Base-by-base conservation (phyloP, 2,329 filamentous ascomycete species). In the Colletotrichum australisinense region DNA sequence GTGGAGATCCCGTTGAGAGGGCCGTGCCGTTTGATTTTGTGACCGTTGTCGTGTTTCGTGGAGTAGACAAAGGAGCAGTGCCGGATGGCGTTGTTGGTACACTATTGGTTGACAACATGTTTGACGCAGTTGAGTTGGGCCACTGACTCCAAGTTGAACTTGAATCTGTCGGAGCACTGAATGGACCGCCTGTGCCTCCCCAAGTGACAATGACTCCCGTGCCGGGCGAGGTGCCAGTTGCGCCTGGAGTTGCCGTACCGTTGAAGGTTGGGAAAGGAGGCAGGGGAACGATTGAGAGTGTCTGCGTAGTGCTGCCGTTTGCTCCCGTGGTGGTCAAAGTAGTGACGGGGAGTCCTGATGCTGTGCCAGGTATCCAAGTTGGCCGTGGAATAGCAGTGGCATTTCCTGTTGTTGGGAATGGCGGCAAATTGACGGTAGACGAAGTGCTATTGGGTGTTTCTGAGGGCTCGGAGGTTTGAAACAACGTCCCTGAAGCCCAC, bases 351-450 rank as follows among this genome's bases (percentile, higher is more conserved):
- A 16, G 19, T n/a, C 58, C 55, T 8, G 70, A 46, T 0, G 42
- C 24, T 8, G 30, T 53, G 11, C 52, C 49, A 26, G 67, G 42
- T 22, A 60, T n/a, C 42, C 28, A 28, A 49, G 60, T 74, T 24
- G 68, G n/a, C 14, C 46, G n/a, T 2, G 68, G 57, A 35, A 58
- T 26, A 2, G 56, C 24, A 4, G 69, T 74, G 28, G 1, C 9
- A 6, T 72, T 67, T 9, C 63, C 57, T 30, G 58, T 58, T 26
- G 68, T 58, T 19, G 68, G 57, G 22, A 68, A 59, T 38, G 68
- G 55, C 1, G 59, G 62, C 6, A 53, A 12, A 19, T 5, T 19
- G 8, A 55, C 32, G 9, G 35, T 59, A 4, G 26, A 57, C 19
- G 22, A 12, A 26, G 19, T 8, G 4, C 16, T n/a, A 19, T 30